Base-by-base conservation (phyloP, 176 grass and related monocot species). In the Zea mays region DNA sequence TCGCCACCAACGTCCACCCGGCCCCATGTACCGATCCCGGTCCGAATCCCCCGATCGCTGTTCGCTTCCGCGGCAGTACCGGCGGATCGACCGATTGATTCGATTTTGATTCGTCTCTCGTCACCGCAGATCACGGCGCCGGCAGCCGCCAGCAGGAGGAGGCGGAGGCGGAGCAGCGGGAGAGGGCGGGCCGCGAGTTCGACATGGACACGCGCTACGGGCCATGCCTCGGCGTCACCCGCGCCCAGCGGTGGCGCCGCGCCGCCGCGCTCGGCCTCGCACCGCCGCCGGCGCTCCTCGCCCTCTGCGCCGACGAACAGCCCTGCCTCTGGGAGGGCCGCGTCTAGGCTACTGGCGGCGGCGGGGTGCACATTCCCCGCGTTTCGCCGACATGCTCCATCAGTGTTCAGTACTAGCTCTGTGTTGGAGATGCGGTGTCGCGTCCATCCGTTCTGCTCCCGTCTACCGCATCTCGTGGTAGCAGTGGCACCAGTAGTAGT, bases 121-220 rank as follows among this genome's bases (percentile, higher is more conserved):
- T 7, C 8, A 5, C 49, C 6, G 36, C 68, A 81, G 82, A 67
- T 16, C 82, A 62, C 8, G 44, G 21, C 37, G 54, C 11, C 33
- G 51, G 11, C 8, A 9, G 21, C 27, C 62, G 0, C 4, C 62
- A 38, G 17, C 37, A 20, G 74, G 21, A 65, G 41, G 59, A 39
- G 17, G 57, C 46, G 41, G 50, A 39, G 12, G 57, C 44, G 8
- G 69, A 72, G 84, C 78, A 84, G 21, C 34, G 11, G 60, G 86
- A 84, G 84, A 49, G 81, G 71, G 81, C 59, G 66, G 81, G 50
- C 16, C 33, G 88, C 75, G 75, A 81, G 82, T 93, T 93, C 88
- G 91, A 93, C 82, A 59, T 93, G 88, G 91, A 90, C 85, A 93
- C 83, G 85, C 81, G 85, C 65, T 93, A 90, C 79, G 91, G 91